Evolutionary conservation across 2,329 filamentous ascomycete species (phyloP).

Genomic region (Trichophyton verrucosum): DNA sequence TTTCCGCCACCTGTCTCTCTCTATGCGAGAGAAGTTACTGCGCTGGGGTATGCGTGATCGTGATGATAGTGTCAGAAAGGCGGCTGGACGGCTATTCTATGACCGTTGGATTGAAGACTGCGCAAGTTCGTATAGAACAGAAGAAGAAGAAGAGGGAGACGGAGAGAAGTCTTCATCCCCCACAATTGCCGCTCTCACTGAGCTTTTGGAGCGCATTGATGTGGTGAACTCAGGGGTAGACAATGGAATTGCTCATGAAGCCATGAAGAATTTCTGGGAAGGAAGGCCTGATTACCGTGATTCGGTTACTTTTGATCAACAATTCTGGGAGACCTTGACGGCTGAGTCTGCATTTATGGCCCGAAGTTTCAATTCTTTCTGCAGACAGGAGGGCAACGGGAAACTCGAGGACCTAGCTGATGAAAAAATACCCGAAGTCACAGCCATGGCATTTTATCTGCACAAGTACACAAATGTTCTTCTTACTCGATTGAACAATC

Average conservation of each 20-base stretch:
- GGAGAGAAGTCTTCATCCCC: conserved; percentile 43
- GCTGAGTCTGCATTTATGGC: conserved; percentile 83
- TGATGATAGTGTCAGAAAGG: conserved; percentile 87
- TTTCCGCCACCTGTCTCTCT: conserved; percentile 83
- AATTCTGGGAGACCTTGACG: conserved; percentile 38
- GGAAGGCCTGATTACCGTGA: conserved; percentile 54
- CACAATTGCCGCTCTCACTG: conserved; percentile 70
- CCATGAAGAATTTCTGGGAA: conserved; percentile 95
- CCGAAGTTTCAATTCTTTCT: conserved; percentile 89
- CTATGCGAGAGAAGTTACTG: conserved; percentile 88
- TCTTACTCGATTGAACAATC: conserved; percentile 28
- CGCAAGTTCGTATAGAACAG: conserved; percentile 51
- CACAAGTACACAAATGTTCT: conserved; percentile 59
- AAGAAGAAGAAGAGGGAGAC: conserved; percentile 32
- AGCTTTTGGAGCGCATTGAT: conserved; percentile 87
- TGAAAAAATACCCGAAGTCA: conserved; percentile 91
- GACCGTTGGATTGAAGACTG: conserved; percentile 98
- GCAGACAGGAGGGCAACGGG: conserved; percentile 58
- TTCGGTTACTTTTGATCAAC: conserved; percentile 33
- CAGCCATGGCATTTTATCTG: conserved; percentile 74
- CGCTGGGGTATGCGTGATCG: conserved; percentile 89
- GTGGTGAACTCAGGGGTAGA: conserved; percentile 82
- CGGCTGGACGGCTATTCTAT: conserved; percentile 75
- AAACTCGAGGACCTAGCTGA: conserved; percentile 67
- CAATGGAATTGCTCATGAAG: conserved; percentile 79